Evolutionary conservation across 495 filamentous ascomycete genomes (phyloP), one percentile per base, ranked within the genome.

Genomic region (Thermochaetoides thermophila): DNA sequence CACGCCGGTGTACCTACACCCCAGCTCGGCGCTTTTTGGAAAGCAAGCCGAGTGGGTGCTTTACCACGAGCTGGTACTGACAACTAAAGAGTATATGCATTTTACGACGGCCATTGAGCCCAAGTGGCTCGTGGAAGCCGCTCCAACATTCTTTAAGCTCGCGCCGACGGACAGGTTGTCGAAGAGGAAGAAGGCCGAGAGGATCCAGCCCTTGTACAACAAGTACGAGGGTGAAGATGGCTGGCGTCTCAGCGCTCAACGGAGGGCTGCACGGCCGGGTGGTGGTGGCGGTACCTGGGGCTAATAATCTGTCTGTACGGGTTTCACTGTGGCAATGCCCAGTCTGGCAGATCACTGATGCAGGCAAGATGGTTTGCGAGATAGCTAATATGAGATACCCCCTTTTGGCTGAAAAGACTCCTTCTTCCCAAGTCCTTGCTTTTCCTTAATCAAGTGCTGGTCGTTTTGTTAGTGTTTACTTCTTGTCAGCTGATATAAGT

Each of bases 31-130:
- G 3, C 59, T 97, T 23, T 97, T 97, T 50, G 87, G 89, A 7
- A 96, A 96, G 55, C 79, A 84, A 29, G 76, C 86, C 5, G 89
- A 97, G 57, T 87, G 89, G 62, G 89, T 96, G 11, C 81, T 97
- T 17, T 96, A 93, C 49, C 76, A 94, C 40, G 74, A 68, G 0
- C 57, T 97, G 23, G 81, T 96, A 0, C 68, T 95, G 40, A 97
- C 89, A 7, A 86, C 80, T 16, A 85, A 91, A 59, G 89, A 97
- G 59, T 97, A 95, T 56, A 96, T 97, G 89, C 84, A 94, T 38
- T 78, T 67, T 48, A 87, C 81, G 6, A 91, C 84, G 0, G 68
- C 68, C 3, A 95, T 97, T 43, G 89, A 97, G 51, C 87, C 89
- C 1, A 95, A 94, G 40, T 83, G 72, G 72, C 59, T 76, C 17